Evolutionary conservation across 805 yeast genomes (phyloP), one percentile per base, ranked within the genome.

Genomic region (Wickerhamomyces rabaulensis): DNA sequence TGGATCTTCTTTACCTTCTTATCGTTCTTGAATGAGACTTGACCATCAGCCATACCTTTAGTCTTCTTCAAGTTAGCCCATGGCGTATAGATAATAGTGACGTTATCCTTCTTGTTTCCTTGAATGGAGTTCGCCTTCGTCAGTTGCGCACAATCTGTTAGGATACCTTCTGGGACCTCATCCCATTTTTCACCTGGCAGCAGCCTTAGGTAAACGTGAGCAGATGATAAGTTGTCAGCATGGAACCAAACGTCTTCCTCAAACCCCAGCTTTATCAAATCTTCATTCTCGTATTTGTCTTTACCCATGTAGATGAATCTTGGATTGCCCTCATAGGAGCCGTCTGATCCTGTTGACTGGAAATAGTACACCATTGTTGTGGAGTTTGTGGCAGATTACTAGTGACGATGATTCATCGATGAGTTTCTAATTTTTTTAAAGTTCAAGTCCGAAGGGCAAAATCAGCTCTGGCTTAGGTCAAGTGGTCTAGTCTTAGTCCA

Each of bases 241-340:
- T 86, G 95, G 58, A 87, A 87, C 92, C 95, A 87, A 4, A 84
- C 67, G 60, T 85, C 82, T 48, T 76, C 76, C 22, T 79, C 80
- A 50, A 76, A 74, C 1, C 91, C 87, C 54, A 78, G 75, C 58
- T 79, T 80, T 47, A 87, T 76, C 44, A 81, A 61, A 21, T 67
- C 63, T 54, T 79, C 84, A 53, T 80, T 87, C 65, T 87, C 95
- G 44, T 73, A 70, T 62, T 84, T 85, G 61, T 87, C 87, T 56
- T 75, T 80, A 4, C 95, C 95, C 81, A 84, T 80, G 54, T 79
- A 83, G 7, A 83, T 61, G 23, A 58, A 53, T 36, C 72, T 57
- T 12, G 70, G 67, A 21, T 50, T 58, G 6, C 58, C 50, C 12
- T 53, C 61, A 19, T 55, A 61, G 6, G 62, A 63, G 6, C 56